Evolutionary conservation across 2,329 filamentous ascomycete genomes (phyloP).

Genomic region (Claviceps sp.): DNA sequence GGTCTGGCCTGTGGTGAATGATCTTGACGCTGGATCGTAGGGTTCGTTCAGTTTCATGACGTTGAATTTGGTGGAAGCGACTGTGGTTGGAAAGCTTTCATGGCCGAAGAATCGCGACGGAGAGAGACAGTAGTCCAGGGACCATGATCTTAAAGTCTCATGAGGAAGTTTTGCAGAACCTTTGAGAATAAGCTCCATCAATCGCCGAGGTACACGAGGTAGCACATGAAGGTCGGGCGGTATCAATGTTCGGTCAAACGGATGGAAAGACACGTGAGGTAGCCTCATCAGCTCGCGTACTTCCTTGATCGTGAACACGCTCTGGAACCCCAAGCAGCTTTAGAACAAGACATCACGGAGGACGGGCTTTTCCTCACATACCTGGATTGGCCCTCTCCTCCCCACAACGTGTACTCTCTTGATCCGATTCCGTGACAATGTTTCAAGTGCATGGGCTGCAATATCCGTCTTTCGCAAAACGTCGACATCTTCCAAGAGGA

Average conservation of each 20-base stretch:
- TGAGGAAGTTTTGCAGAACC: slow-evolving; percentile 43
- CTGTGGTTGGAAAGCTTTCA: slow-evolving; percentile 26
- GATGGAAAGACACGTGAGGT: slow-evolving; percentile 55
- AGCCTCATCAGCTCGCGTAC: slow-evolving; percentile 76
- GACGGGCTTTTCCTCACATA: slow-evolving; percentile 19
- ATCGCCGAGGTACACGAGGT: slow-evolving; percentile 59
- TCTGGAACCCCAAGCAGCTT: slow-evolving; percentile 32
- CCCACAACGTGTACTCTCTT: slow-evolving; percentile 79
- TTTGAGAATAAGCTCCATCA: slow-evolving; percentile 71
- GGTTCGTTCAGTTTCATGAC: slow-evolving; percentile 41
- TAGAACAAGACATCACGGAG: neutral
- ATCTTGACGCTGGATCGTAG: slow-evolving; percentile 38
- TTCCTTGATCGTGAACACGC: slow-evolving; percentile 92
- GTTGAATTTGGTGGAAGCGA: slow-evolving; percentile 58
- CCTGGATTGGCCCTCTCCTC: slow-evolving; percentile 77
- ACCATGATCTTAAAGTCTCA: slow-evolving; percentile 56
- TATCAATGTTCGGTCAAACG: slow-evolving; percentile 52
- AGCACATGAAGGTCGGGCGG: slow-evolving; percentile 56
- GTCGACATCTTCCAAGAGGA: slow-evolving; percentile 66
- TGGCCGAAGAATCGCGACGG: slow-evolving; percentile 54
- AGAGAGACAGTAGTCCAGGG: slow-evolving; percentile 71
- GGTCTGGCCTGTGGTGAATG: slow-evolving; percentile 34
- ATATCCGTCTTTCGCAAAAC: slow-evolving; percentile 75
- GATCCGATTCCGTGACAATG: slow-evolving; percentile 57
- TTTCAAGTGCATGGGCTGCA: slow-evolving; percentile 66